These are phyloP conservation scores for Xylariaceae sp. DNA, from an alignment of 2,329 filamentous ascomycete species.

Conservation along the genomic window DNA sequence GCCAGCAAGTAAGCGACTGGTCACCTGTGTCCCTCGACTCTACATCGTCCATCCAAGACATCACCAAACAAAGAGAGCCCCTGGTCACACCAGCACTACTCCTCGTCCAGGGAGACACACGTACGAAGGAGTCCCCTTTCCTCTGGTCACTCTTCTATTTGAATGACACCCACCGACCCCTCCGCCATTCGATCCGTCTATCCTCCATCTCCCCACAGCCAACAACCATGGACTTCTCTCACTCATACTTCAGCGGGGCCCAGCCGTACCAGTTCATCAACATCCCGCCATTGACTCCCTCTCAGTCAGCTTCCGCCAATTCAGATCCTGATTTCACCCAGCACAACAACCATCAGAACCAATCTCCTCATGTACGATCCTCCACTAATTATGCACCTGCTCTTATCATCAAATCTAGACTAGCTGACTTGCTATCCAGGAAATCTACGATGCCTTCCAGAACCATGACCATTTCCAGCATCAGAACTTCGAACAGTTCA, in stretches of 20 bases:
- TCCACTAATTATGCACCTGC: background rate
- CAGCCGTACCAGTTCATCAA: constrained; percentile 54
- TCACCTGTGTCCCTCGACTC: too few species aligned
- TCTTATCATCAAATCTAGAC: constrained; percentile 17
- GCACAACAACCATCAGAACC: constrained; percentile 32
- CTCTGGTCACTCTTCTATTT: too few species aligned
- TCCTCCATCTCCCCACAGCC: background rate
- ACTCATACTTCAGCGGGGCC: constrained; percentile 45
- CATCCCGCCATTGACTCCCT: constrained; percentile 52
- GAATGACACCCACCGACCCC: too few species aligned
- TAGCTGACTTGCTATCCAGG: constrained; percentile 33
- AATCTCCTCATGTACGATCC: constrained; percentile 51
- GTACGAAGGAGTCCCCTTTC: too few species aligned
- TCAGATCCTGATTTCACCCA: constrained; percentile 48
- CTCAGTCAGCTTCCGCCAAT: constrained; percentile 50
- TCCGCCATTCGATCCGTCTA: background rate
- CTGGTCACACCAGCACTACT: too few species aligned
- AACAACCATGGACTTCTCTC: constrained; percentile 50
- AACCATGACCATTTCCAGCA: constrained; percentile 44
- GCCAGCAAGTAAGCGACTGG: too few species aligned
- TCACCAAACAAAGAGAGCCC: too few species aligned
- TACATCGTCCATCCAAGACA: too few species aligned
- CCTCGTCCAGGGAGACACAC: too few species aligned
- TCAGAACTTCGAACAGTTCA: constrained; percentile 42
- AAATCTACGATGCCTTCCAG: constrained; percentile 46